phyloP scores from a whole-genome alignment of 2,329 filamentous ascomycete genomes.

The Diaporthe ampelina region DNA sequence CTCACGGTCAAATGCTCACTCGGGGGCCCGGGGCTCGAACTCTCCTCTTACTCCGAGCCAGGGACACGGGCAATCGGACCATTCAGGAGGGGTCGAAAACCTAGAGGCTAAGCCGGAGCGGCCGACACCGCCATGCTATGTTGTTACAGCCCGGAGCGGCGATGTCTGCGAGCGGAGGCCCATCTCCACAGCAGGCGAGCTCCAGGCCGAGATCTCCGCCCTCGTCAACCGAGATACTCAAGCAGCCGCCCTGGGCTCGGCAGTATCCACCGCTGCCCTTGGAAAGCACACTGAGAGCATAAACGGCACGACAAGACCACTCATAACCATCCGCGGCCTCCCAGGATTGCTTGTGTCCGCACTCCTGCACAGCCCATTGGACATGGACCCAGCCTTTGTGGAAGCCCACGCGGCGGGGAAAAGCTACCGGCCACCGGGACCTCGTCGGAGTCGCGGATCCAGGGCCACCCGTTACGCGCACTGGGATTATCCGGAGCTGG shows the following conservation, averaged over 20 bases:
- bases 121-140: neutral
- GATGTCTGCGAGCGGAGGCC: conserved; percentile 36
- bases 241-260: neutral
- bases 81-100: neutral
- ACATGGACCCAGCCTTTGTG: conserved; percentile 50
- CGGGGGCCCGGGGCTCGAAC: neutral
- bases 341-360: conserved; percentile 44
- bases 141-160: conserved; percentile 40
- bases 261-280: neutral
- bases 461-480: conserved; percentile 39
- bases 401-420: conserved; percentile 49
- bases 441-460: conserved; percentile 27
- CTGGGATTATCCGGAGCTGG: conserved; percentile 52
- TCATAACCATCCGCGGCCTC: conserved; percentile 49
- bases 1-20: neutral
- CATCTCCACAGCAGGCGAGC: conserved; percentile 39
- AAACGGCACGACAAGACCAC: conserved; percentile 12
- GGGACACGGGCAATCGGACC: neutral
- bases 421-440: conserved; percentile 44
- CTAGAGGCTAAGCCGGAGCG: neutral
- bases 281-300: neutral
- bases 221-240: neutral
- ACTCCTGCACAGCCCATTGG: conserved; percentile 43
- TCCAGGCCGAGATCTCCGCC: conserved; percentile 39
- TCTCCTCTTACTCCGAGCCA: neutral